A percentile compares a stretch with the other conserved stretches of the same genome.
Conservation (phyloP, 106 monocot genomes). For the Cymbidium sinense region DNA sequence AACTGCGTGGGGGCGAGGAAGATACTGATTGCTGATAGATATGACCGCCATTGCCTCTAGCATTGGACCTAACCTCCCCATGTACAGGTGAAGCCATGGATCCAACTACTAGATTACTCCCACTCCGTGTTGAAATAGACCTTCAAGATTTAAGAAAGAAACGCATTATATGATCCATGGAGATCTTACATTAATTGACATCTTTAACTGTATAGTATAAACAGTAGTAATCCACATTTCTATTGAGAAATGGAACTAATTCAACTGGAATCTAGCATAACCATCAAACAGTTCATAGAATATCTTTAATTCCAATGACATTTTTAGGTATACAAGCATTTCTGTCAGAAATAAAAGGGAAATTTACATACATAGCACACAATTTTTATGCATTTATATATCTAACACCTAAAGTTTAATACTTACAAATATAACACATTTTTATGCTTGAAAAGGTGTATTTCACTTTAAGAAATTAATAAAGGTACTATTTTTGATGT, state of each 20-base stretch:
- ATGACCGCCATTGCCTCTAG: slow-evolving; percentile 14
- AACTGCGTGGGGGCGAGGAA: slow-evolving; percentile 16
- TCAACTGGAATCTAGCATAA: no score
- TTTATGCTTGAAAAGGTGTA: no score
- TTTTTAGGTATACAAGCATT: background rate
- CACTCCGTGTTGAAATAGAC: slow-evolving; percentile 21
- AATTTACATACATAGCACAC: no score
- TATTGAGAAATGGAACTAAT: background rate
- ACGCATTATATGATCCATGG: background rate
- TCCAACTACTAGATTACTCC: slow-evolving; percentile 21
- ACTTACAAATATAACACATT: no score
- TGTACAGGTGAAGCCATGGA: slow-evolving; percentile 22
- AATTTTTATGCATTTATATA: no score
- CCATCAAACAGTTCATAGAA: no score
- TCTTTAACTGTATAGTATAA: background rate
- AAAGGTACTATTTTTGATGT: no score
- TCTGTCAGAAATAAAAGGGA: no score
- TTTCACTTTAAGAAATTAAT: no score
- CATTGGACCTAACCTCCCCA: slow-evolving; percentile 29
- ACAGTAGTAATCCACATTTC: no score
- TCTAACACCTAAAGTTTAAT: no score
- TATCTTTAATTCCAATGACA: slow-evolving; percentile 17
- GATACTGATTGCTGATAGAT: slow-evolving; percentile 32
- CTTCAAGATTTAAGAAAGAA: slow-evolving; percentile 15
- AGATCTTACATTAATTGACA: background rate